Evolutionary conservation across 768 basidiomycete genomes (phyloP).

Genomic region (Panus rudis): DNA sequence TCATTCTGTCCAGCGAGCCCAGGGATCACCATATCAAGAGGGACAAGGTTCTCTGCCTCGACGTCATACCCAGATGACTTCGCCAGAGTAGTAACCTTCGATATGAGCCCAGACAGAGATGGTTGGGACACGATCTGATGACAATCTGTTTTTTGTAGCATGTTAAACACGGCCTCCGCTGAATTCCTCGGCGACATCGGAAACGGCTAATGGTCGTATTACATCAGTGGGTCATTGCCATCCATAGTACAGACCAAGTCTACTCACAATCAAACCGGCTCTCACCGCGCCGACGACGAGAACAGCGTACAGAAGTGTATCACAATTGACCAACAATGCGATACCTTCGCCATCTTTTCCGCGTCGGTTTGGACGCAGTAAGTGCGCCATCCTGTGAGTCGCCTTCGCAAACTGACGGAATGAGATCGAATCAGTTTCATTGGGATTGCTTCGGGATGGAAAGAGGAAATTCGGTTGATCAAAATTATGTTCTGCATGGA

Average conservation of each 20-base stretch:
- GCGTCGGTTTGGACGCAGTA: background rate
- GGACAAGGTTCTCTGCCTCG: slow-evolving; percentile 14
- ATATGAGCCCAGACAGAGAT: slow-evolving; percentile 24
- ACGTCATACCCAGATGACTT: background rate
- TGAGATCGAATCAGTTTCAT: background rate
- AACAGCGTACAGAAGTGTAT: background rate
- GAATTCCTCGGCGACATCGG: slow-evolving; percentile 34
- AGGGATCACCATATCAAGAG: slow-evolving; percentile 11
- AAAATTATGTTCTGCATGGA: slow-evolving; percentile 5
- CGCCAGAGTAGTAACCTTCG: slow-evolving; percentile 21
- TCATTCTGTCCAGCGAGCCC: slow-evolving; percentile 2
- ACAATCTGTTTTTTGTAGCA: slow-evolving; percentile 32
- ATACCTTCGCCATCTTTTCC: slow-evolving; percentile 4
- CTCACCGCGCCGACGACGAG: slow-evolving; percentile 1
- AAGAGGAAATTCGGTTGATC: background rate
- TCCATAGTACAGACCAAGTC: background rate
- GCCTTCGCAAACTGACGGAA: slow-evolving; percentile 1
- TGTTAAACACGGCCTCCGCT: slow-evolving; percentile 25
- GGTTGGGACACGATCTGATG: slow-evolving; percentile 31
- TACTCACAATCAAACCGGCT: slow-evolving; percentile 8
- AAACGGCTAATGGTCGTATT: slow-evolving; percentile 17
- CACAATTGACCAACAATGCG: slow-evolving; percentile 4
- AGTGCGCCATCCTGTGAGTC: slow-evolving; percentile 4
- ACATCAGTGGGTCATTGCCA: background rate
- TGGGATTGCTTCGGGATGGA: background rate